Percentiles rank a stretch among this genome's conserved stretches.
phyloP scores from a whole-genome alignment of 2,329 filamentous ascomycete species.

The Davidsoniella neocaledoniae region DNA sequence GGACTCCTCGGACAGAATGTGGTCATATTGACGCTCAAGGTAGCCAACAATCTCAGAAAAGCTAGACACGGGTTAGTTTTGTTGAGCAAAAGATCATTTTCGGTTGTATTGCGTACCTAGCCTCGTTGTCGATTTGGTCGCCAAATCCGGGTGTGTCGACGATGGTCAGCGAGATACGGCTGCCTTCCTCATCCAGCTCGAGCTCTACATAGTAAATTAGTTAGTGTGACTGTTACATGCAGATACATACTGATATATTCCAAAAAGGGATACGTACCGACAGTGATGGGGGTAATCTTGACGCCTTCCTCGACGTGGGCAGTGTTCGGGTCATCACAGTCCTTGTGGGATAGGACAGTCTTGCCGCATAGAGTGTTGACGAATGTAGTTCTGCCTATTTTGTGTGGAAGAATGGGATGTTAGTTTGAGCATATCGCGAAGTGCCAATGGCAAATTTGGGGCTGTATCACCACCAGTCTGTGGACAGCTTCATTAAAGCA shows the following conservation, averaged over 20 bases:
- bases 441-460: neutral
- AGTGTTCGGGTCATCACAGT: constrained; percentile 73
- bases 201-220: constrained; percentile 42
- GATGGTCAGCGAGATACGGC: constrained; percentile 92
- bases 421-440: neutral
- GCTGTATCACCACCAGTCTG: neutral
- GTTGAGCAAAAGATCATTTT: constrained; percentile 11
- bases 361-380: constrained; percentile 98
- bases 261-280: constrained; percentile 43
- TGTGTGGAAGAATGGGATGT: constrained; percentile 11
- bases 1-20: constrained; percentile 97
- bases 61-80: constrained; percentile 27
- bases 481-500: neutral
- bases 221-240: constrained; percentile 2
- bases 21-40: constrained; percentile 97
- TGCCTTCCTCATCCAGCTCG: constrained; percentile 95
- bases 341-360: constrained; percentile 78
- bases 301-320: constrained; percentile 93
- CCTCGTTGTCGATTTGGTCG: constrained; percentile 98
- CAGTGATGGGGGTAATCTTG: constrained; percentile 95
- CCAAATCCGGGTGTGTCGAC: constrained; percentile 97
- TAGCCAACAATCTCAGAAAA: constrained; percentile 97
- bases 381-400: constrained; percentile 82
- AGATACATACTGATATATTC: neutral
- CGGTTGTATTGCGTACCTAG: constrained; percentile 46